Conservation (phyloP, 345 rosid species). For the Theobroma cacao region DNA sequence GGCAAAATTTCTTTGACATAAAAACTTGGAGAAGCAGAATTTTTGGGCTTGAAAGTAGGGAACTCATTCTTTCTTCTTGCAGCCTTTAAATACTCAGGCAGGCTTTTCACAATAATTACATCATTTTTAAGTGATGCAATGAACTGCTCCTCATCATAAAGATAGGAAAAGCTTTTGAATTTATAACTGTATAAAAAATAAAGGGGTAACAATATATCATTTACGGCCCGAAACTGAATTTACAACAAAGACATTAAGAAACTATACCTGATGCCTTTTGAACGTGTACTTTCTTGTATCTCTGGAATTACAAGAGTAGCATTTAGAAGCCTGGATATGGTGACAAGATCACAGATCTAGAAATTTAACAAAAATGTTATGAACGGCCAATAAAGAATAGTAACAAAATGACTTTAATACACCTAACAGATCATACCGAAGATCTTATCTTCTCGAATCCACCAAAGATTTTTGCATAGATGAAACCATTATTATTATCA, state of each 20-base stretch:
- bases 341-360: constrained; percentile 99
- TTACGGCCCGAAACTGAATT: constrained; percentile 5
- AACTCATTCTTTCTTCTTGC: constrained; percentile 72
- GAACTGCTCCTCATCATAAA: constrained; percentile 93
- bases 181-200: constrained; percentile 47
- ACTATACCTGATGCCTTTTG: constrained; percentile 84
- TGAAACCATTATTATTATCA: constrained; percentile 60
- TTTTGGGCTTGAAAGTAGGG: constrained; percentile 73
- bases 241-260: constrained; percentile 12
- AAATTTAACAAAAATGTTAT: constrained; percentile 58
- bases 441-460: constrained; percentile 91
- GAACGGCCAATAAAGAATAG: constrained; percentile 19
- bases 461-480: constrained; percentile 91
- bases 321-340: constrained; percentile 98
- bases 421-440: constrained; percentile 56
- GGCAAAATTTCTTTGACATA: constrained; percentile 82
- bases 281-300: constrained; percentile 86
- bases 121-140: constrained; percentile 86
- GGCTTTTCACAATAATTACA: constrained; percentile 57
- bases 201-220: constrained; percentile 18
- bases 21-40: constrained; percentile 65
- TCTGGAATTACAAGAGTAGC: constrained; percentile 99
- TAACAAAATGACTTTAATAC: neutral
- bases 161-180: constrained; percentile 94
- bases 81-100: constrained; percentile 78